These are phyloP conservation scores for Peronospora farinosa DNA, from an alignment of 352 stramenopile species.

Conservation along the genomic window DNA sequence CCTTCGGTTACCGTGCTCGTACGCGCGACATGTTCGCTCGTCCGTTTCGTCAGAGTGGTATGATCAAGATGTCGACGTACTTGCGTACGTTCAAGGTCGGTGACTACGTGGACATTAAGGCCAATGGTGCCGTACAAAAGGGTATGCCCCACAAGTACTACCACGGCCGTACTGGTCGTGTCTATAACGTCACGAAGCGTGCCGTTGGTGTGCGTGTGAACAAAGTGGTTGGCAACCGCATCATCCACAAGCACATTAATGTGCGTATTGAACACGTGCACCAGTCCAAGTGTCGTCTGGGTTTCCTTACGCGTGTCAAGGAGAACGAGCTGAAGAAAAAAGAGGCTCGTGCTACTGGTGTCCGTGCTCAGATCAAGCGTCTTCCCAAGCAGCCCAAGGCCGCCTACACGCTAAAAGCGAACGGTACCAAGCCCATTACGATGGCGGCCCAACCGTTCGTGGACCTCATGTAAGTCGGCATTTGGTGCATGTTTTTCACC, in stretches of 20 bases:
- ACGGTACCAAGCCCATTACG: slow-evolving; percentile 89
- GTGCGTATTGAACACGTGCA: slow-evolving; percentile 99
- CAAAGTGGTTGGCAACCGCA: slow-evolving; percentile 96
- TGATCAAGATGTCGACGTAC: slow-evolving; percentile 96
- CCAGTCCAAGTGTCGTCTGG: slow-evolving; percentile 97
- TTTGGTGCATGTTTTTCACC: slow-evolving; percentile 9
- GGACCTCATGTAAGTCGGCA: slow-evolving; percentile 93
- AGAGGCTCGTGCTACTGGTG: slow-evolving; percentile 88
- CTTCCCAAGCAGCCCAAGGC: slow-evolving; percentile 91
- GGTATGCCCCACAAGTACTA: slow-evolving; percentile 99
- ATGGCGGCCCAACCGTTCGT: slow-evolving; percentile 98
- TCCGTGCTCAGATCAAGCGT: slow-evolving; percentile 93
- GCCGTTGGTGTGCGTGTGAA: slow-evolving; percentile 98
- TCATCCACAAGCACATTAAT: slow-evolving; percentile 99
- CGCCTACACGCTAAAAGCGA: slow-evolving; percentile 91
- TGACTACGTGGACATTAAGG: slow-evolving; percentile 99
- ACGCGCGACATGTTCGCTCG: slow-evolving; percentile 99
- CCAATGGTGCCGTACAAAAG: slow-evolving; percentile 98
- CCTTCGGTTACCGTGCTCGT: slow-evolving; percentile 96
- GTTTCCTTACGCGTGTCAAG: slow-evolving; percentile 97
- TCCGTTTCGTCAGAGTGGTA: slow-evolving; percentile 95
- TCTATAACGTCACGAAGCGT: slow-evolving; percentile 99
- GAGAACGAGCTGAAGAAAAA: slow-evolving; percentile 98
- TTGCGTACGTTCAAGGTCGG: slow-evolving; percentile 98
- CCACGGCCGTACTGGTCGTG: slow-evolving; percentile 97